A percentile compares a stretch with the other conserved stretches of the same genome.
These are phyloP conservation scores for Closterium sp. DNA, from an alignment of 139 green algal genomes.

Conservation along the genomic window DNA sequence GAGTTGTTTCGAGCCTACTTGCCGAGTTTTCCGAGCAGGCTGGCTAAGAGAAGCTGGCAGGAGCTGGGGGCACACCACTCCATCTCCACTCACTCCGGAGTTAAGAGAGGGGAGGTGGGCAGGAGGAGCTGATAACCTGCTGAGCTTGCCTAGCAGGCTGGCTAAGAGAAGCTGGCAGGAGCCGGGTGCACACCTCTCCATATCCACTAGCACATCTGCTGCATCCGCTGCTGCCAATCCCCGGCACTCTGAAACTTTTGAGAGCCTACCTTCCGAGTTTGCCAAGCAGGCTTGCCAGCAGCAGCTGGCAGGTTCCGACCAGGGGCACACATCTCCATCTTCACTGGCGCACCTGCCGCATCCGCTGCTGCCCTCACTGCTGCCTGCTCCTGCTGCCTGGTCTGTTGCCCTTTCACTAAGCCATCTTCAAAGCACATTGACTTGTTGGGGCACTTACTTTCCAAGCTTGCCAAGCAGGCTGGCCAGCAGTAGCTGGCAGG, in stretches of 20 bases:
- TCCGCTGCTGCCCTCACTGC: constrained; percentile 9
- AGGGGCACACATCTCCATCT: background rate
- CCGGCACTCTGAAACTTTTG: too few relatives aligned
- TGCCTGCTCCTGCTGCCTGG: background rate
- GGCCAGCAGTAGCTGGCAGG: constrained; percentile 1
- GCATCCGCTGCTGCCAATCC: too few relatives aligned
- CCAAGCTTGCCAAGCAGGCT: constrained; percentile 19
- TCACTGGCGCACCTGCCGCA: constrained; percentile 6
- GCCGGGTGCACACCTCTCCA: background rate
- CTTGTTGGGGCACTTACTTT: background rate
- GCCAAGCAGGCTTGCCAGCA: background rate
- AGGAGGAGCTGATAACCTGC: background rate
- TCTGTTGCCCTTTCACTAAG: background rate
- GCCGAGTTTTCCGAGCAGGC: background rate
- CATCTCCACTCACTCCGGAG: background rate
- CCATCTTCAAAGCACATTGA: background rate
- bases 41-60: background rate
- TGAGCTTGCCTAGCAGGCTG: too few relatives aligned
- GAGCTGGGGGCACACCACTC: background rate
- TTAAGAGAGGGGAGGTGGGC: background rate
- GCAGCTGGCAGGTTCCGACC: background rate
- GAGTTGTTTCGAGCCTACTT: too few relatives aligned
- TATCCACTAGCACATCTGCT: background rate
- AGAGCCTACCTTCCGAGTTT: background rate
- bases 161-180: background rate